Evolutionary conservation across 2,329 filamentous ascomycete genomes (phyloP), one percentile per base, ranked within the genome.

Genomic region (Colletotrichum sp.): DNA sequence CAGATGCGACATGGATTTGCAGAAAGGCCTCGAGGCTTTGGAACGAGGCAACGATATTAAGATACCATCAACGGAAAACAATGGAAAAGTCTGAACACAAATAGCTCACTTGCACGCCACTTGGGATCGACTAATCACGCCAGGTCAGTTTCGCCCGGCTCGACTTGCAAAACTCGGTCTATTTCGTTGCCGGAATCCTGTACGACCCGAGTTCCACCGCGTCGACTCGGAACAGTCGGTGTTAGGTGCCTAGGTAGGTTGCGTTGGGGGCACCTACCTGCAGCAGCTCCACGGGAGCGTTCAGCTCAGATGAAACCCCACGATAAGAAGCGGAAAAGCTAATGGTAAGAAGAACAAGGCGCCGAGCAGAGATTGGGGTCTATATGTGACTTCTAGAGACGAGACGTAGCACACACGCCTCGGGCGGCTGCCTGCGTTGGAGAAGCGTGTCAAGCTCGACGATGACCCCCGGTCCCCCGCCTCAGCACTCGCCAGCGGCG

Each of bases 11-110:
- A 55, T 65, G 70, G 65, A 62, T 68, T 64, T 52, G 74, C 63
- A 52, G 12, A 15, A 26, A 44, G 70, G 28, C 26, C 30, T 55
- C 55, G 62, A 60, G 70, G 32, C 65, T 72, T 55, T 28, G 36
- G 48, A 52, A 28, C 39, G 70, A 74, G 57, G 71, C 59, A 60
- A 76, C 65, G 65, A 76, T 36, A 62, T n/a, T 69, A 52, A 74
- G 74, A 76, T 76, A 76, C 74, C 74, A 75, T 75, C 55, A 69
- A 72, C 67, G 57, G 70, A 62, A 74, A 71, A 76, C 63, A 76
- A 76, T 73, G 74, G 59, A 69, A 65, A 76, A 64, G 57, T 18
- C 57, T 55, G 26, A 65, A 63, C 32, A 65, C 62, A 32, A 30
- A 64, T 28, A 64, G 22, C 32, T 39, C 22, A 16, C 9, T 44